Evolutionary conservation across 78 protist species (phyloP).

Genomic region (Dictyostelium brefeldianum): DNA sequence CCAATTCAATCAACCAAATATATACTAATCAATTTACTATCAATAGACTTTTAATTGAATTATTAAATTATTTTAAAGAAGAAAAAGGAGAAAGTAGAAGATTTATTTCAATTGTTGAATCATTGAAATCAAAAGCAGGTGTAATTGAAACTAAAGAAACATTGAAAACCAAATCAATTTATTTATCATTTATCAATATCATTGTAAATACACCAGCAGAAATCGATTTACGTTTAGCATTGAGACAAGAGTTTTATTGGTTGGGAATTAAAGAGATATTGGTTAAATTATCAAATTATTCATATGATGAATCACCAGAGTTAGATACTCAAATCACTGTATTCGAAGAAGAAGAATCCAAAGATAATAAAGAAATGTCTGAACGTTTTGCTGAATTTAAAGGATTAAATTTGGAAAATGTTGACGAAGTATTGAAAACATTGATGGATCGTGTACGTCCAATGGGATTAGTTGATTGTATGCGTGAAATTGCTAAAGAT

Average conservation of each 20-base stretch:
- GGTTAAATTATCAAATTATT: conserved; percentile 42
- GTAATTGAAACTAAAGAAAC: conserved; percentile 45
- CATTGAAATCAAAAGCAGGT: conserved; percentile 44
- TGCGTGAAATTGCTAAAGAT: conserved; percentile 66
- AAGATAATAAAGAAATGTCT: conserved; percentile 76
- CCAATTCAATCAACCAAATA: not conserved
- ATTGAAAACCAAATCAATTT: conserved; percentile 58
- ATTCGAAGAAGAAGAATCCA: conserved; percentile 66
- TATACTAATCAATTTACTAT: no score
- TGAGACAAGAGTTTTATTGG: conserved; percentile 76
- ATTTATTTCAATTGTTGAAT: conserved; percentile 59
- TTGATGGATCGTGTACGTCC: conserved; percentile 40
- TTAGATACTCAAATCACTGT: conserved; percentile 79
- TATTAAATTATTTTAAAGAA: conserved; percentile 42
- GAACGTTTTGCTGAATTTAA: conserved; percentile 57
- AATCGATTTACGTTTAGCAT: conserved; percentile 57
- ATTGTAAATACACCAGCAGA: conserved; percentile 74
- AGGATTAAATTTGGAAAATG: conserved; percentile 8
- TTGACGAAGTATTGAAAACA: conserved; percentile 54
- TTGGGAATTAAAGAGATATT: conserved; percentile 77
- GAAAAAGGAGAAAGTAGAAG: conserved; percentile 37
- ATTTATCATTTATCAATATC: conserved; percentile 65
- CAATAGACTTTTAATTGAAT: conserved; percentile 44
- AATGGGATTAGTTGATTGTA: conserved; percentile 54
- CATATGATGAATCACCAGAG: conserved; percentile 71